A percentile compares a stretch with the other conserved stretches of the same genome.
These are phyloP conservation scores for Neopestalotiopsis rosae DNA, from an alignment of 2,329 filamentous ascomycete genomes.

Conservation along the genomic window DNA sequence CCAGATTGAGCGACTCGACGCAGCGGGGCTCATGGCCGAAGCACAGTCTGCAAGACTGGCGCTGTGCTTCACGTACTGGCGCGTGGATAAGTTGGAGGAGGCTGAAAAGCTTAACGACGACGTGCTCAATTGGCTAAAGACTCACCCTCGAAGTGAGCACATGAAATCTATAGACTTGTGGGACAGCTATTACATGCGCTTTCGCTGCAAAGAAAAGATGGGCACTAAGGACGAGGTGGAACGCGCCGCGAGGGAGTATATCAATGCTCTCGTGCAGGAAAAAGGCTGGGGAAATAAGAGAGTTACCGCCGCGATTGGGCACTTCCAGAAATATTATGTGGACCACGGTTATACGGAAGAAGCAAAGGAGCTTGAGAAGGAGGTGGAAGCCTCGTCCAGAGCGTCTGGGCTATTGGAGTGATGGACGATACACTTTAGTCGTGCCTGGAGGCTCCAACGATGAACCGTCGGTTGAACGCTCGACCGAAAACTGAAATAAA, in stretches of 20 bases:
- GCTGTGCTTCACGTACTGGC: not conserved
- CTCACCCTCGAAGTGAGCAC: slow-evolving; percentile 1
- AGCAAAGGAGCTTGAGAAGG: slow-evolving; percentile 9
- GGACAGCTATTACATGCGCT: slow-evolving; percentile 8
- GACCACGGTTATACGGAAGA: not conserved
- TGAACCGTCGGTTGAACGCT: too few relatives aligned
- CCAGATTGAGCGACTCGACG: slow-evolving; percentile 9
- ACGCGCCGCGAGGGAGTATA: slow-evolving; percentile 5
- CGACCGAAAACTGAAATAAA: too few relatives aligned
- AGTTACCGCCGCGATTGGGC: not conserved
- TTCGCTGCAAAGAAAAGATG: slow-evolving; percentile 7
- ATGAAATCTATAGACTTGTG: slow-evolving; percentile 3
- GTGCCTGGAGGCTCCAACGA: too few relatives aligned
- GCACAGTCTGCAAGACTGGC: slow-evolving; percentile 11
- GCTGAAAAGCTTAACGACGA: slow-evolving; percentile 10
- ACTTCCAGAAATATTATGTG: slow-evolving; percentile 14
- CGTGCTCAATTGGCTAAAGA: slow-evolving; percentile 3
- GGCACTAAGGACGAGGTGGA: slow-evolving; percentile 10
- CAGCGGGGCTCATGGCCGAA: not conserved
- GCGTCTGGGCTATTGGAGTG: not conserved
- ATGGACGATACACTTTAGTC: not conserved
- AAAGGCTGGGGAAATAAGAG: not conserved
- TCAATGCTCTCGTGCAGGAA: not conserved
- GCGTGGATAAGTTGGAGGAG: not conserved
- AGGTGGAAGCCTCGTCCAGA: not conserved